Conservation (phyloP, 495 filamentous ascomycete species). For the Aspergillus avenaceus region DNA sequence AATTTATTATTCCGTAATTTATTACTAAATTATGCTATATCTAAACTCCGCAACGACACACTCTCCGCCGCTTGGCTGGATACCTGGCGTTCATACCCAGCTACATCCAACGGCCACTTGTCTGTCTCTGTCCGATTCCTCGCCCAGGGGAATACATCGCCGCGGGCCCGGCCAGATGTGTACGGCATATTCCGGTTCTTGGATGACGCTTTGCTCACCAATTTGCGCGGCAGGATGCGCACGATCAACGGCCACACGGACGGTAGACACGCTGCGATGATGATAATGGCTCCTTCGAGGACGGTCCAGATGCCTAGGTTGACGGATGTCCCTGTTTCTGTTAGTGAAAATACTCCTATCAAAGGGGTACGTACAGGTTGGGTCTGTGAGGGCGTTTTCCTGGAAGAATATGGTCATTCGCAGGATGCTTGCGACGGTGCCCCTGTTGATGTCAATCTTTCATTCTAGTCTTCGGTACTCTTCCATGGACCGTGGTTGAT, state of each 20-base stretch:
- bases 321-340: conserved; percentile 17
- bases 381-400: conserved; percentile 6
- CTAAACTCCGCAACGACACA: no score
- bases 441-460: no score
- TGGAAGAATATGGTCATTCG: conserved; percentile 18
- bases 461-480: no score
- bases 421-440: conserved; percentile 19
- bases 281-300: conserved; percentile 19
- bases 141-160: no score
- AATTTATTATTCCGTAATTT: not conserved
- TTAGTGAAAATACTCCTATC: no score
- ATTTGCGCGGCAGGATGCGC: conserved; percentile 2
- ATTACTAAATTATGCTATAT: not conserved
- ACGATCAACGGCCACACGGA: conserved; percentile 23
- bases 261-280: conserved; percentile 23
- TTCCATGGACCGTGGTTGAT: no score
- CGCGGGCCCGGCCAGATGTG: no score
- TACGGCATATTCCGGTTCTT: no score
- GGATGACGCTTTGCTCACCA: conserved; percentile 5
- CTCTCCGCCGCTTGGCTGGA: no score
- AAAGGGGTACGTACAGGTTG: conserved; percentile 17
- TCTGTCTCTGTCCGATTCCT: no score
- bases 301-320: conserved; percentile 20
- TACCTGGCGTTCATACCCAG: no score
- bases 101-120: no score